phyloP scores from a whole-genome alignment of 345 rosid genomes.

The Eucalyptus caleyi region DNA sequence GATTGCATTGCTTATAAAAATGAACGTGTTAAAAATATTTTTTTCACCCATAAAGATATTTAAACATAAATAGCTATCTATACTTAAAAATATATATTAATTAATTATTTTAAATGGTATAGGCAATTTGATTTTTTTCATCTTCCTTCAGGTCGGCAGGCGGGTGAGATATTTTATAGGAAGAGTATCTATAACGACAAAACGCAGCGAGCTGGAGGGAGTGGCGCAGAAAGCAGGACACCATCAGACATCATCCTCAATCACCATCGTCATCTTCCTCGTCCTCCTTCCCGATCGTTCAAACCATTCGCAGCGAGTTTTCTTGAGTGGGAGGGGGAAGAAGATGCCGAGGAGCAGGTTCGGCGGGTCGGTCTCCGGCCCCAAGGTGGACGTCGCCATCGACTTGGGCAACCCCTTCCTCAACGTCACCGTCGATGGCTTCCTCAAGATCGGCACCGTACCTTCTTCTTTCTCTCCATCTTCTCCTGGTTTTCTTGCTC shows the following conservation, averaged over 20 bases:
- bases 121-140: no score
- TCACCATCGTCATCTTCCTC: neutral
- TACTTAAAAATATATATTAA: no score
- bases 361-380: conserved; percentile 39
- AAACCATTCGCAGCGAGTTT: neutral
- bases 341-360: conserved; percentile 52
- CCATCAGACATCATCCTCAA: neutral
- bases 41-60: no score
- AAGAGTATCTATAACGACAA: neutral
- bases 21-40: fast-evolving
- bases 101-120: no score
- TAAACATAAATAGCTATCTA: no score
- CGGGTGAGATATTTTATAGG: neutral
- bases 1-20: neutral
- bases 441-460: conserved; percentile 85
- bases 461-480: neutral
- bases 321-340: neutral
- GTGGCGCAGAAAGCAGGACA: neutral
- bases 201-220: neutral
- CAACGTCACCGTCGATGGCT: conserved; percentile 64
- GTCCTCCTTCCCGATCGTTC: neutral
- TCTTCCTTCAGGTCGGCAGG: no score
- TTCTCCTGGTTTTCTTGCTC: neutral
- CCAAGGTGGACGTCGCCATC: conserved; percentile 51
- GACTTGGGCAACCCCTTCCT: conserved; percentile 72